phyloP scores from a whole-genome alignment of 371 early-diverging fungal genomes.

The Mucor circinelloides region DNA sequence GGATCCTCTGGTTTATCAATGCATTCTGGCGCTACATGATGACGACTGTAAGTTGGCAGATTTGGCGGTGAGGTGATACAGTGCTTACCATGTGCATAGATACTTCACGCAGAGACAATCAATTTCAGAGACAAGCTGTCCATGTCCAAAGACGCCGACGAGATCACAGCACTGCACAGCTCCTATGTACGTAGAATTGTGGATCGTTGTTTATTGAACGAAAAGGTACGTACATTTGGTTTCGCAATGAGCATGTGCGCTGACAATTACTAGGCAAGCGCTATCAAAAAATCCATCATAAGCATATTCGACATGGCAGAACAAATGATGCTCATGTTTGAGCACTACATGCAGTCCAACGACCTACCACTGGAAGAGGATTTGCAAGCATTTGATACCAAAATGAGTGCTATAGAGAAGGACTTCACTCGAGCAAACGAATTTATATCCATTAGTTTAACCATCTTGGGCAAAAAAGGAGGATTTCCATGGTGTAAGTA shows the following conservation, averaged over 20 bases:
- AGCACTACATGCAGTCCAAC: neutral
- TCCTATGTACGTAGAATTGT: slow-evolving; percentile 38
- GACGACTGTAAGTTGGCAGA: slow-evolving; percentile 44
- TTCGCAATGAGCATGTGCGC: too few species aligned
- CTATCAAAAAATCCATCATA: slow-evolving; percentile 36
- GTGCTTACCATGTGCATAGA: slow-evolving; percentile 19
- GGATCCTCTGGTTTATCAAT: slow-evolving; percentile 55
- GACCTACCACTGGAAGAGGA: neutral
- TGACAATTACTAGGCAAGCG: slow-evolving; percentile 18
- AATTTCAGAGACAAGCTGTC: slow-evolving; percentile 24
- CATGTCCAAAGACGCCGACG: slow-evolving; percentile 35
- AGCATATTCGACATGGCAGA: slow-evolving; percentile 42
- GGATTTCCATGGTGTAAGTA: slow-evolving; percentile 53
- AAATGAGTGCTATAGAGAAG: slow-evolving; percentile 32
- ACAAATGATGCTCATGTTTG: slow-evolving; percentile 22
- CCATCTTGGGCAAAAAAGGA: slow-evolving; percentile 39
- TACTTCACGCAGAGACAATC: slow-evolving; percentile 43
- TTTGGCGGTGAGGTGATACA: neutral
- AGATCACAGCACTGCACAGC: slow-evolving; percentile 39
- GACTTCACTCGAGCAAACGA: slow-evolving; percentile 38
- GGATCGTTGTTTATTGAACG: slow-evolving; percentile 48
- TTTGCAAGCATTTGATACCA: slow-evolving; percentile 8
- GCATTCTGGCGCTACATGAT: slow-evolving; percentile 51
- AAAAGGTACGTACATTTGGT: slow-evolving; percentile 45
- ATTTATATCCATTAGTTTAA: slow-evolving; percentile 42